Evolutionary conservation across 2,329 filamentous ascomycete species (phyloP), one percentile per base, ranked within the genome.

Genomic region (Thyridium curvatum): DNA sequence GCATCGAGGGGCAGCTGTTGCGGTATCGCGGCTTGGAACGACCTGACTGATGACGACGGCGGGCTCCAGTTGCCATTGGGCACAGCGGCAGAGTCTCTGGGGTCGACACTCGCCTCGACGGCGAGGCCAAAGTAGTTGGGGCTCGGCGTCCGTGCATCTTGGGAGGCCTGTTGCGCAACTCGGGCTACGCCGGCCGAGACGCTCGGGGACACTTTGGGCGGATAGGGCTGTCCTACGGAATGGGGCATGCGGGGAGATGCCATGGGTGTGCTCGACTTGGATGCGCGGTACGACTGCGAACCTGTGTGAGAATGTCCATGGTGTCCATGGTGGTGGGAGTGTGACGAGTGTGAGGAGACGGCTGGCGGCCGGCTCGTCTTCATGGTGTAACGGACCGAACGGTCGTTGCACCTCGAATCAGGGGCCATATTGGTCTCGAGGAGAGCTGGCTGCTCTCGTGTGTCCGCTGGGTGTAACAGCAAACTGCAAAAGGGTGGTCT

Each of bases 61-160:
- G 84, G 75, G 50, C 82, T 86, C 84, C 86, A 91, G 59, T 86
- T 86, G 47, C 79, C 78, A 41, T 77, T 77, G 1, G 80, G 72
- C 45, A 84, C 69, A 28, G 71, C 69, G 4, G 72, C 75, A 3
- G 82, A 83, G 38, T 82, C 80, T 44, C 80, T 73, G 17, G 74
- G 69, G 44, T 86, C 79, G 40, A 63, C 69, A 34, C 65, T 61
- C 15, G 77, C 50, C 42, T 88, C 81, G 45, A 86, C 65, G 21
- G 80, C 69, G 43, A 94, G 77, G 40, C 85, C 86, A 58, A 95
- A 95, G 61, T 95, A 95, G 58, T 90, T 94, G 12, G 88, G 86
- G 56, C 86, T 91, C 9, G 79, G 65, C 1, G 73, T 64, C 45
- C 71, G 66, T 13, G 53, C 54, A 31, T 69, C 65, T 16, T 53